Evolutionary conservation across 768 basidiomycete species (phyloP), one percentile per base, ranked within the genome.

Genomic region (Lactarius vividus): DNA sequence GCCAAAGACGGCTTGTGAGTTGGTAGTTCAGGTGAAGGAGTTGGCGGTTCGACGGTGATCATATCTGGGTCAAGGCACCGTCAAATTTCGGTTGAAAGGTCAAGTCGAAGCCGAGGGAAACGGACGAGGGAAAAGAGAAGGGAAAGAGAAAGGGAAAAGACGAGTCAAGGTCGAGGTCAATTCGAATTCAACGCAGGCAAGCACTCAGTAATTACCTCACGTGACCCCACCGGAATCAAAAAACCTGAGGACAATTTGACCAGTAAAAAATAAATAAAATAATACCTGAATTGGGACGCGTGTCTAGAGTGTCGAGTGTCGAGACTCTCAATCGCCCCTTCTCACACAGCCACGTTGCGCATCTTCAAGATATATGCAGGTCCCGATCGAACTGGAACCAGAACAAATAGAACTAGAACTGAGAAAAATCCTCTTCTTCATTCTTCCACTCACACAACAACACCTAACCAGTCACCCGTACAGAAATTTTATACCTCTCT

Each of bases 1-100:
- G 87, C 85, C 63, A 91, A 78, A 0, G 80, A 77, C 2, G 78
- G 81, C 3, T 33, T 71, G 70, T 53, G 70, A 57, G 39, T 72
- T 59, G 64, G 66, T 61, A 55, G 31, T 16, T 80, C 79, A 33
- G 77, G 74, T 26, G 75, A 73, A 59, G 76, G 74, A 8, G 73
- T 62, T 9, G 75, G 66, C 57, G 72, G 70, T 60, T 79, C 75
- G 61, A 77, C 65, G 66, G 75, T 74, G 70, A 80, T 76, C 80
- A 82, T 82, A 59, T 42, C 59, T 56, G 31, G 15, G 20, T 15
- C 28, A 55, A 49, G 59, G 46, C 31, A 64, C 52, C 35, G 53
- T 44, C 57, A 18, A 40, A 18, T 40, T 40, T 18, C 5, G 0
- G 40, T 40, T 18, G 16, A 40, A 49, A n/a, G 11, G 23, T 13